Base-by-base conservation (phyloP, 2,329 filamentous ascomycete species). In the Claviceps purpurea region DNA sequence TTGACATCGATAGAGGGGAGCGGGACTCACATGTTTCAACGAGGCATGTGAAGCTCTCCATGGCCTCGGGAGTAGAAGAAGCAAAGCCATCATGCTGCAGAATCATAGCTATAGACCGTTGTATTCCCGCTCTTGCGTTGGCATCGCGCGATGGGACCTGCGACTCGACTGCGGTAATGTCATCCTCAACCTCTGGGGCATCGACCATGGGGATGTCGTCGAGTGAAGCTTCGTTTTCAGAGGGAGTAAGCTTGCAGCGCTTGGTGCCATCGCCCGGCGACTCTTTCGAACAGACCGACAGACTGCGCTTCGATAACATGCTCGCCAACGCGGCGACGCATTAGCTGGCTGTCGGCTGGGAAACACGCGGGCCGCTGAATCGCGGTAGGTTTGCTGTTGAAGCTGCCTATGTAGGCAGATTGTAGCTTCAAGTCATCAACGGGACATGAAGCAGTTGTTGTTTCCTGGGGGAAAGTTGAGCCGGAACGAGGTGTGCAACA, bases 11-110 rank as follows among this genome's bases (percentile, higher is more conserved):
- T 43, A 13, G 44, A 10, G 3, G n/a, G 44, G 2, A 26, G 22
- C 7, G 22, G 10, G 26, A 62, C 78, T 55, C 62, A 83, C 81
- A 84, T 4, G 72, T 71, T 59, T 84, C 80, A 1, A 76, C 74
- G 57, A 75, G 68, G 20, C 67, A 64, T 4, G 77, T 73, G 44
- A 84, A 77, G 56, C 75, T 75, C 61, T 83, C 79, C 58, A 84
- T 63, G 1, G 80, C 79, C 50, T 80, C 75, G 7, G 72, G 70
- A 1, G 69, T 73, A 14, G 79, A 74, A 26, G 70, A 68, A 34
- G 74, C 69, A 57, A 83, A 84, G 30, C 81, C 81, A 40, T 82
- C 74, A 55, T 81, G 74, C 43, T 75, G 65, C 30, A 84, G 63
- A 3, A 73, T 73, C 52, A 82, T 62, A 0, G 73, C 74, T 52